Percentiles rank a stretch among this genome's conserved stretches.
Conservation (phyloP, 2,329 filamentous ascomycete genomes). For the Epichloe sp. region DNA sequence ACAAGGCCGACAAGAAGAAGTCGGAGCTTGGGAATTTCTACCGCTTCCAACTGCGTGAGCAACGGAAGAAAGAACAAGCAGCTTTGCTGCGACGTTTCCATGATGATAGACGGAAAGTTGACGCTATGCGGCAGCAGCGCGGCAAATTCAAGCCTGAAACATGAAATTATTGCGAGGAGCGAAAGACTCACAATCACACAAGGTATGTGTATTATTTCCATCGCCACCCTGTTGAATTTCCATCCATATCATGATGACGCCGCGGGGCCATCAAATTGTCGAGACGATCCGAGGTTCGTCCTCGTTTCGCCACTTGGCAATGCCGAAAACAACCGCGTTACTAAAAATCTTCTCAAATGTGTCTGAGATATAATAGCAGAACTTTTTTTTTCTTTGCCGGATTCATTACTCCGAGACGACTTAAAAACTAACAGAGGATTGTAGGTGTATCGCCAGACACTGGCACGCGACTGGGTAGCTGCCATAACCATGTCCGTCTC, state of each 20-base stretch:
- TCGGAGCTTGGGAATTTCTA: constrained; percentile 63
- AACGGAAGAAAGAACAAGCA: constrained; percentile 60
- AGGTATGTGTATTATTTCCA: constrained; percentile 2
- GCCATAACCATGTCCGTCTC: not conserved
- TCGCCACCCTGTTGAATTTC: not conserved
- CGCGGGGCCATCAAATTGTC: constrained; percentile 37
- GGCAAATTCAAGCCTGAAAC: constrained; percentile 45
- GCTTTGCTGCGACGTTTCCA: constrained; percentile 60
- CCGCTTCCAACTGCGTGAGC: constrained; percentile 68
- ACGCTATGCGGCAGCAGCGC: constrained; percentile 55
- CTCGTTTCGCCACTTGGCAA: constrained; percentile 14
- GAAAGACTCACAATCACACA: not conserved
- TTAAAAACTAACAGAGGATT: not conserved
- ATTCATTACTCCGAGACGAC: too few species aligned
- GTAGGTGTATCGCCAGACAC: not conserved
- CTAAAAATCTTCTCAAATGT: constrained; percentile 50
- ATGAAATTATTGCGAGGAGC: constrained; percentile 12
- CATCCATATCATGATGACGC: constrained; percentile 32
- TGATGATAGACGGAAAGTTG: constrained; percentile 59
- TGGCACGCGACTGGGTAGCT: not conserved
- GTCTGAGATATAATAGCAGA: constrained; percentile 30
- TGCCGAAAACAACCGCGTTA: constrained; percentile 53
- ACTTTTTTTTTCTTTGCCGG: not conserved
- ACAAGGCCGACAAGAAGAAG: constrained; percentile 50
- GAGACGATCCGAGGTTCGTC: constrained; percentile 6